Evolutionary conservation across 2,329 filamentous ascomycete genomes (phyloP).

Genomic region (Gaeumannomyces tritici): DNA sequence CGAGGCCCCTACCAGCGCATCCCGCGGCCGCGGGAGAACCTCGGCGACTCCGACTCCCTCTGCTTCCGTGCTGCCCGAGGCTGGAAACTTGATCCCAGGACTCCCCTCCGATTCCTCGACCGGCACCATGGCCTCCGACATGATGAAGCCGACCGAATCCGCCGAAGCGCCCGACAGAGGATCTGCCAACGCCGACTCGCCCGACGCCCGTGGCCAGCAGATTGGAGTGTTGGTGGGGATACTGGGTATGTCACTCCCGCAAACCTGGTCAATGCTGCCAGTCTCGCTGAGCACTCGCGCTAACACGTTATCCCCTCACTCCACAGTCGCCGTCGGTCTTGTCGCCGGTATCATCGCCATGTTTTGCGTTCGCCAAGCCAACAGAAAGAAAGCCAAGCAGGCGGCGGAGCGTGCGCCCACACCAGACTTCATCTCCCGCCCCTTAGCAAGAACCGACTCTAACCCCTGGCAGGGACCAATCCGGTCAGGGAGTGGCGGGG

Average conservation of each 20-base stretch:
- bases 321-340: neutral
- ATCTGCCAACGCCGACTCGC: neutral
- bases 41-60: neutral
- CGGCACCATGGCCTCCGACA: neutral
- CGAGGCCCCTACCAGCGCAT: neutral
- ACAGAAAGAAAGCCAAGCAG: neutral
- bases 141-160: neutral
- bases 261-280: neutral
- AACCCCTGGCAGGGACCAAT: neutral
- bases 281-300: neutral
- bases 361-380: neutral
- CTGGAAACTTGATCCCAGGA: neutral
- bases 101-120: neutral
- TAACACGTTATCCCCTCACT: neutral
- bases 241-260: neutral
- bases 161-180: too few species aligned
- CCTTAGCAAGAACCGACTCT: neutral
- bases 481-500: neutral
- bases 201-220: neutral
- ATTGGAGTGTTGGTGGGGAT: neutral
- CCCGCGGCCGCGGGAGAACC: neutral
- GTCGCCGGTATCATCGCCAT: neutral
- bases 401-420: neutral
- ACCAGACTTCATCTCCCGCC: neutral
- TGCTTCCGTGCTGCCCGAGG: neutral